phyloP scores from a whole-genome alignment of 192 early-diverging fungal genomes.

The Cetraspora pellucida region DNA sequence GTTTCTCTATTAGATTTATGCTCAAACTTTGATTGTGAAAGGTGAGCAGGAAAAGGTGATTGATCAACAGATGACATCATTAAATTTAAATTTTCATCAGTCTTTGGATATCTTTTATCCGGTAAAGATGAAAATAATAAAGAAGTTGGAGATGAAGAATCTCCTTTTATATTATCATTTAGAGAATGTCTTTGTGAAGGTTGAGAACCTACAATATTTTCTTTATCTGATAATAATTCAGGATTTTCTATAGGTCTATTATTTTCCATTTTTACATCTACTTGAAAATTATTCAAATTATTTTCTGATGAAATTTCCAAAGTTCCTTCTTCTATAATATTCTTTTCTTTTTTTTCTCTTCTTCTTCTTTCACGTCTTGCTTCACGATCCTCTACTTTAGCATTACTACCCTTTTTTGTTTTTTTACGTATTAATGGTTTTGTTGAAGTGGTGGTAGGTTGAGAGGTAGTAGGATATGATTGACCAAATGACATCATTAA shows the following conservation, averaged over 20 bases:
- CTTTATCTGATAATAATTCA: no score
- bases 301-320: not conserved
- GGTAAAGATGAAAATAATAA: constrained; percentile 3
- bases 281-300: not conserved
- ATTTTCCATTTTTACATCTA: not conserved
- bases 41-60: constrained; percentile 20
- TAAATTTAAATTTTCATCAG: not conserved
- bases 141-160: not conserved
- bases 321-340: not conserved
- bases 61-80: not conserved
- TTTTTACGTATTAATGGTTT: constrained; percentile 21
- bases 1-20: not conserved
- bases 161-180: not conserved
- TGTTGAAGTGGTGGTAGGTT: not conserved
- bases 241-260: not conserved
- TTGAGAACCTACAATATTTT: no score
- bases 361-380: constrained; percentile 27
- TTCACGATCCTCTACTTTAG: constrained; percentile 29
- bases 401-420: constrained; percentile 32
- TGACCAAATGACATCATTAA: constrained; percentile 33
- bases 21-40: not conserved
- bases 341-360: constrained; percentile 5
- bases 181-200: not conserved
- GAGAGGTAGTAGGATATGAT: not conserved
- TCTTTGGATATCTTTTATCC: not conserved